These are phyloP conservation scores for Cucumis hystrix DNA, from an alignment of 306 rosid species.

Conservation along the genomic window DNA sequence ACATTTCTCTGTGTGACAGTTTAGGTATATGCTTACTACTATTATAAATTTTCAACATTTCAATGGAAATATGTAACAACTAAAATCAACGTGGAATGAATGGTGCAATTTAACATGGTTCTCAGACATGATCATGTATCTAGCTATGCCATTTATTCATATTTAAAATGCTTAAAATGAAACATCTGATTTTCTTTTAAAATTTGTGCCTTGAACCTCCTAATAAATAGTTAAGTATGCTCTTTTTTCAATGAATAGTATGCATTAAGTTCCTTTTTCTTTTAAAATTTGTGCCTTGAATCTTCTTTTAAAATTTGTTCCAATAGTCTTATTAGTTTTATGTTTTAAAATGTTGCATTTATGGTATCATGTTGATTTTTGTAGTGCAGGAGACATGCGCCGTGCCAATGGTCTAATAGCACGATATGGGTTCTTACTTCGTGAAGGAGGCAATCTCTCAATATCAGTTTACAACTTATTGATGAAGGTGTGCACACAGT, in stretches of 20 bases:
- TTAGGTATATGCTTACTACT: background rate
- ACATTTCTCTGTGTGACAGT: background rate
- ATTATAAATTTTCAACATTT: background rate
- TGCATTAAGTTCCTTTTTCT: too few relatives aligned
- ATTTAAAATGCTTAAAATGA: background rate
- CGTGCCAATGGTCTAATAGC: conserved; percentile 85
- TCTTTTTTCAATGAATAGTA: too few relatives aligned
- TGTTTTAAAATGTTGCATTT: conserved; percentile 8
- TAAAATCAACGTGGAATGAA: too few relatives aligned
- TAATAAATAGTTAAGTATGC: too few relatives aligned
- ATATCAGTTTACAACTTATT: conserved; percentile 58
- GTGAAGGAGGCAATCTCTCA: conserved; percentile 48
- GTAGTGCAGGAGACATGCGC: conserved; percentile 82
- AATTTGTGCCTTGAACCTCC: background rate
- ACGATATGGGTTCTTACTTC: conserved; percentile 56
- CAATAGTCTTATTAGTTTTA: too few relatives aligned
- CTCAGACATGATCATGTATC: background rate
- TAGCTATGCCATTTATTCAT: background rate
- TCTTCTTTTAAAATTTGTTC: too few relatives aligned
- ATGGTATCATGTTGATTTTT: conserved; percentile 26
- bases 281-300: too few relatives aligned
- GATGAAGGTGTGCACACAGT: conserved; percentile 50
- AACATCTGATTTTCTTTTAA: background rate
- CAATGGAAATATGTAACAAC: background rate
- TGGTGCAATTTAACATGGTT: background rate